These are phyloP conservation scores for Solanum bukasovii DNA, from an alignment of 257 asterid genomes.

Conservation along the genomic window DNA sequence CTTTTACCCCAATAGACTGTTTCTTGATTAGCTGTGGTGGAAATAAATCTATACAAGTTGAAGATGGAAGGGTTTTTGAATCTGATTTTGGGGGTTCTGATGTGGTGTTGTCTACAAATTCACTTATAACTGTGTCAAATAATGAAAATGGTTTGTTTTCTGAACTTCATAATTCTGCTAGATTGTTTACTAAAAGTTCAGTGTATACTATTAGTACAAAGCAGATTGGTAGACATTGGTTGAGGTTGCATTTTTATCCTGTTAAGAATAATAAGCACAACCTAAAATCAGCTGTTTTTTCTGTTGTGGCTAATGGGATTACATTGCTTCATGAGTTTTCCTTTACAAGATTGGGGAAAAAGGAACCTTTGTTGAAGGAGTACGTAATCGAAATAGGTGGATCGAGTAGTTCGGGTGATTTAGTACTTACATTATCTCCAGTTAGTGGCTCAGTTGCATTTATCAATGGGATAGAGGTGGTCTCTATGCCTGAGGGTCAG, in stretches of 20 bases:
- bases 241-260: conserved; percentile 29
- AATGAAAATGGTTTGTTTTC: background rate
- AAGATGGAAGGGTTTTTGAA: conserved; percentile 27
- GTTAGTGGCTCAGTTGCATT: conserved; percentile 19
- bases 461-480: conserved; percentile 24
- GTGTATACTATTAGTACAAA: conserved; percentile 10
- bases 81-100: conserved; percentile 24
- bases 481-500: conserved; percentile 22
- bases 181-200: conserved; percentile 15
- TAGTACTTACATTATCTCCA: conserved; percentile 17
- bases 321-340: conserved; percentile 26
- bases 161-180: conserved; percentile 18
- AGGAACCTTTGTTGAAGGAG: conserved; percentile 17
- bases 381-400: conserved; percentile 20
- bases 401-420: conserved; percentile 5
- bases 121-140: conserved; percentile 15
- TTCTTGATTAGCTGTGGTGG: conserved; percentile 26
- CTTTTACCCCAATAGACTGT: conserved; percentile 20
- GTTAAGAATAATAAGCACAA: conserved; percentile 3
- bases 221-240: conserved; percentile 31
- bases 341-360: conserved; percentile 3
- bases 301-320: conserved; percentile 28
- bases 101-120: conserved; percentile 8
- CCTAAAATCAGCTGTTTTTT: conserved; percentile 24
- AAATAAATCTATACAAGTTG: conserved; percentile 9